These are phyloP conservation scores for Hypholoma fasciculare DNA, from an alignment of 768 basidiomycete genomes.

Conservation along the genomic window DNA sequence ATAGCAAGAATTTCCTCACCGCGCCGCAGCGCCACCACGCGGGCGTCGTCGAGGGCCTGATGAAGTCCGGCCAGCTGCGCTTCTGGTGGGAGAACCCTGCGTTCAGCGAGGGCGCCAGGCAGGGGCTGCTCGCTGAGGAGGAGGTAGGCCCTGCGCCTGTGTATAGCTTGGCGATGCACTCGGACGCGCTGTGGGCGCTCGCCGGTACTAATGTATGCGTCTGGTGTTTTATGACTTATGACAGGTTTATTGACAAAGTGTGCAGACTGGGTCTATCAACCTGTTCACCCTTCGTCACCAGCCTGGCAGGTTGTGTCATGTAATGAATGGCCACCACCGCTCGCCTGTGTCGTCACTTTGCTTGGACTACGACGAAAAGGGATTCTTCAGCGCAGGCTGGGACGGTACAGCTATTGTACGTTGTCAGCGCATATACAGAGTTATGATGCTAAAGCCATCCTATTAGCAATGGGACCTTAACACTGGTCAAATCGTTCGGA, in stretches of 20 bases:
- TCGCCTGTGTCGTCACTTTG: conserved; percentile 87
- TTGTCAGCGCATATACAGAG: conserved; percentile 10
- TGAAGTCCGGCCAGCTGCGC: conserved; percentile 84
- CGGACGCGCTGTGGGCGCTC: conserved; percentile 91
- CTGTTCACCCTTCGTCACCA: conserved; percentile 92
- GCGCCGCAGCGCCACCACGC: conserved; percentile 89
- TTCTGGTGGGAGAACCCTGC: conserved; percentile 90
- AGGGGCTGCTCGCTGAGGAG: conserved; percentile 38
- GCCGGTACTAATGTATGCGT: conserved; percentile 80
- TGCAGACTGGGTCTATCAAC: conserved; percentile 86
- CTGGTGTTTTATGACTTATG: conserved; percentile 3
- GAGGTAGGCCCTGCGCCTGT: conserved; percentile 68
- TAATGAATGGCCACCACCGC: conserved; percentile 73
- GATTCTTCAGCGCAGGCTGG: conserved; percentile 92
- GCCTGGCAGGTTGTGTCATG: conserved; percentile 76
- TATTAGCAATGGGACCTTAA: conserved; percentile 97
- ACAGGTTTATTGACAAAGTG: conserved; percentile 8
- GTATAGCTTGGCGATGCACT: conserved; percentile 89
- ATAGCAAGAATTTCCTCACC: conserved; percentile 83
- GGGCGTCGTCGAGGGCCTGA: conserved; percentile 87
- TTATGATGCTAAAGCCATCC: conserved; percentile 8
- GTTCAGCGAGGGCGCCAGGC: conserved; percentile 24
- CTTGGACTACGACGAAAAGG: conserved; percentile 79
- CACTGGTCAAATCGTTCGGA: conserved; percentile 76
- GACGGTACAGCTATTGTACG: conserved; percentile 86